Evolutionary conservation across 345 rosid genomes (phyloP).

Genomic region (Eucalyptus brandiana): DNA sequence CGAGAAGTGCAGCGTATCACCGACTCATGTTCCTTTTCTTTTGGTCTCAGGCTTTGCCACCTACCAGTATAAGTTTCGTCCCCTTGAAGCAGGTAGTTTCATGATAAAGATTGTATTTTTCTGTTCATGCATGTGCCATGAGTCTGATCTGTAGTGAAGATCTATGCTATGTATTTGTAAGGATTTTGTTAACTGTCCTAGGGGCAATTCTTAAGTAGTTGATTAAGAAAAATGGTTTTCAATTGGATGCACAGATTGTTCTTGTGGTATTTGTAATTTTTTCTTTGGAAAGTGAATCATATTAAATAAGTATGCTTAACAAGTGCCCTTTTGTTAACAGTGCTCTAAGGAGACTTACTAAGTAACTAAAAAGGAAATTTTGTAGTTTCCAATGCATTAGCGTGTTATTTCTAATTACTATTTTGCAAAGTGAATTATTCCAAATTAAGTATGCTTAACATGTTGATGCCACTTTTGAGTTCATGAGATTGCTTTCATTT

Average conservation of each 20-base stretch:
- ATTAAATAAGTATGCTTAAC: neutral
- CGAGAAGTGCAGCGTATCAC: neutral
- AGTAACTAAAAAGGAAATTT: neutral
- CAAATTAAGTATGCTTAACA: neutral
- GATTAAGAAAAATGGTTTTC: neutral
- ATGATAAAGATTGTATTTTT: neutral
- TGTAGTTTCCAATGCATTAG: neutral
- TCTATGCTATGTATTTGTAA: neutral
- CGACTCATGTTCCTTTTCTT: neutral
- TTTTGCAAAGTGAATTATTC: neutral
- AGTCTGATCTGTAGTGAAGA: neutral
- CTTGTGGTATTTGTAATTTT: neutral
- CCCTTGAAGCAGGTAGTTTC: constrained; percentile 70
- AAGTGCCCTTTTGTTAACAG: neutral
- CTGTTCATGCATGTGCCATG: neutral
- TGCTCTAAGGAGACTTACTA: neutral
- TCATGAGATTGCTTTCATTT: neutral
- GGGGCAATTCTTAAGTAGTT: neutral
- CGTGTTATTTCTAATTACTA: neutral
- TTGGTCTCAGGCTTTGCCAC: constrained; percentile 55
- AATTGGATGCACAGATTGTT: neutral
- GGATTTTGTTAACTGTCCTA: neutral
- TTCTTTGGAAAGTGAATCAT: neutral
- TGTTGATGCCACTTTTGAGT: neutral
- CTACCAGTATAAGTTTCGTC: constrained; percentile 52